Evolutionary conservation across 352 stramenopile species (phyloP), one percentile per base, ranked within the genome.

Genomic region (Phytophthora rubi): DNA sequence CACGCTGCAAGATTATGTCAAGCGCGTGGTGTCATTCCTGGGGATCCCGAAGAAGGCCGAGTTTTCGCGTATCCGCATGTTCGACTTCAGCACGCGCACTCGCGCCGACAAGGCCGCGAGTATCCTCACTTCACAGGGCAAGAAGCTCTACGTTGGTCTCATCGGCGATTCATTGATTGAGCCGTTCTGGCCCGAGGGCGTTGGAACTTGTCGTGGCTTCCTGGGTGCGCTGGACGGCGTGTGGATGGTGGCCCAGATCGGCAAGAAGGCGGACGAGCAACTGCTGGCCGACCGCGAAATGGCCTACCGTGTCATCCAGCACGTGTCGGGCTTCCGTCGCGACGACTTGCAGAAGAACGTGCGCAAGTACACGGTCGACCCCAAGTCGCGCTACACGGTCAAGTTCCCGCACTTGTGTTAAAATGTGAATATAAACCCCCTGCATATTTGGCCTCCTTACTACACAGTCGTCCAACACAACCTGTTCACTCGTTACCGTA

Each of bases 181-280:
- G 66, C 88, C 88, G 37, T 96, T 96, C 78, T 96, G 88, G 88
- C 88, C 86, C 3, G 86, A 96, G 55, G 88, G 88, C 6, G 77
- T 96, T 9, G 88, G 88, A 63, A 93, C 85, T 30, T 94, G 89
- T 51, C 85, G 88, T 26, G 88, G 88, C 54, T 96, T 96, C 75
- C 76, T 94, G 53, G 81, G 85, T 21, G 88, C 85, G 7, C 76
- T 96, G 42, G 87, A 96, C 52, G 82, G 73, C 15, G 86, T 83
- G 44, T 94, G 82, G 88, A 92, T 92, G 83, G 77, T 93, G 42
- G 75, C 85, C 12, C 87, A 90, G 73, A 80, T 90, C 32, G 87
- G 85, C 32, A 82, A 86, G 51, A 76, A 88, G 74, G 81, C 80
- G 16, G 87, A 94, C 70, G 79, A 90, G 47, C 82, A 91, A 73